Evolutionary conservation across 2,329 filamentous ascomycete species (phyloP), one percentile per base, ranked within the genome.

Genomic region (Ascochyta pisi): DNA sequence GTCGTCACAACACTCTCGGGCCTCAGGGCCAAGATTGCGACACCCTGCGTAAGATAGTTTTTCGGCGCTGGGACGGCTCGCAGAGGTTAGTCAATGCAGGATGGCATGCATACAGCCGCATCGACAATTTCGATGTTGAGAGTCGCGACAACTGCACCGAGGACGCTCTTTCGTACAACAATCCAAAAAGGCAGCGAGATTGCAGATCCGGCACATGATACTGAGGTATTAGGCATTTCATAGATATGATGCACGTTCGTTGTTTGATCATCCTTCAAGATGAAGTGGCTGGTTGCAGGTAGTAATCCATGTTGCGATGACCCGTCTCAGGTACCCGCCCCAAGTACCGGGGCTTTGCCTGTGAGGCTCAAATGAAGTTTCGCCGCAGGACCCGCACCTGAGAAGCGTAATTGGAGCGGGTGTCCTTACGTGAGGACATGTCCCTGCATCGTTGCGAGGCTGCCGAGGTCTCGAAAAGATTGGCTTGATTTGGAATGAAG

Each of bases 1-100:
- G 37, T 46, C 42, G 42, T 46, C 42, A 53, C 37, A 35, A 26
- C 35, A 15, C 26, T 50, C 33, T 39, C 6, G 40, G n/a, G 23
- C 7, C 26, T 23, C 23, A 13, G 6, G 2, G 9, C 29, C 33
- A 16, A 16, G 24, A 31, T n/a, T 31, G 24, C 4, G 27, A 19
- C 19, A 39, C 24, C 33, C 26, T n/a, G 15, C n/a, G 35, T 22
- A 12, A 9, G 9, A 12, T 4, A 4, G 29, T 31, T 4, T 31
- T 13, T 31, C 29, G 19, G 9, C n/a, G 23, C 12, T 27, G 26
- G 16, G 22, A 8, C 19, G 29, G 19, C 24, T 38, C 15, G 37
- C 15, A 39, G 22, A 50, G 31, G 6, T 19, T 19, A 19, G 19
- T 23, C 24, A 5, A 49, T 31, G 24, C 33, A 40, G 29, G 23